Conservation (phyloP, 2,329 filamentous ascomycete genomes). For the Venturia nashicola region DNA sequence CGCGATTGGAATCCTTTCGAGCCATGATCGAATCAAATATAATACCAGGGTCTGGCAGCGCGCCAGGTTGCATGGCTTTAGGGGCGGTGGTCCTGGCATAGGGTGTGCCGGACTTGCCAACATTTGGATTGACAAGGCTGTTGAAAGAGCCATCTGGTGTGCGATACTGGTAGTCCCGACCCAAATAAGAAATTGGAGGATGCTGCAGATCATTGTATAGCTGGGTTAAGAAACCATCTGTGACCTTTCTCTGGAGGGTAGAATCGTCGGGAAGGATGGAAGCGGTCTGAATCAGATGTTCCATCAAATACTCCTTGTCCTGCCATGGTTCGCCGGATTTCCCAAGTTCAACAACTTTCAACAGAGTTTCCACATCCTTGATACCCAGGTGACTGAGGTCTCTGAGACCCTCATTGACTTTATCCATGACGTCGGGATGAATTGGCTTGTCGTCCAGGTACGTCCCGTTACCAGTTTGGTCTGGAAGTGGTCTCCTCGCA, state of each 20-base stretch:
- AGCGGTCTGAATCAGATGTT: conserved; percentile 36
- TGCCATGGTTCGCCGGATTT: conserved; percentile 41
- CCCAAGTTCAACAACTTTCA: conserved; percentile 23
- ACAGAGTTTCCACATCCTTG: conserved; percentile 24
- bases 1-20: conserved; percentile 39
- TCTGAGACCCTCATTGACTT: neutral
- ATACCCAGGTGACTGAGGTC: conserved; percentile 23
- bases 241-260: conserved; percentile 26
- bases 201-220: conserved; percentile 37
- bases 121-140: conserved; percentile 48
- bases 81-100: conserved; percentile 58
- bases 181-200: conserved; percentile 29
- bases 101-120: conserved; percentile 53
- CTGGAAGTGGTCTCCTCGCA: conserved; percentile 50
- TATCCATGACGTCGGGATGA: neutral
- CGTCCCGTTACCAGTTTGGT: conserved; percentile 49
- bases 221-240: conserved; percentile 30
- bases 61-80: conserved; percentile 42
- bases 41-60: conserved; percentile 51
- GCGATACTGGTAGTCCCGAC: conserved; percentile 33
- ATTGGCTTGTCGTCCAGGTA: conserved; percentile 30
- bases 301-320: conserved; percentile 52
- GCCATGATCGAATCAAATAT: conserved; percentile 59
- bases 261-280: conserved; percentile 29
- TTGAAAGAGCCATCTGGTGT: conserved; percentile 38